These are phyloP conservation scores for Pythium dissimile DNA, from an alignment of 352 stramenopile genomes.

Conservation along the genomic window DNA sequence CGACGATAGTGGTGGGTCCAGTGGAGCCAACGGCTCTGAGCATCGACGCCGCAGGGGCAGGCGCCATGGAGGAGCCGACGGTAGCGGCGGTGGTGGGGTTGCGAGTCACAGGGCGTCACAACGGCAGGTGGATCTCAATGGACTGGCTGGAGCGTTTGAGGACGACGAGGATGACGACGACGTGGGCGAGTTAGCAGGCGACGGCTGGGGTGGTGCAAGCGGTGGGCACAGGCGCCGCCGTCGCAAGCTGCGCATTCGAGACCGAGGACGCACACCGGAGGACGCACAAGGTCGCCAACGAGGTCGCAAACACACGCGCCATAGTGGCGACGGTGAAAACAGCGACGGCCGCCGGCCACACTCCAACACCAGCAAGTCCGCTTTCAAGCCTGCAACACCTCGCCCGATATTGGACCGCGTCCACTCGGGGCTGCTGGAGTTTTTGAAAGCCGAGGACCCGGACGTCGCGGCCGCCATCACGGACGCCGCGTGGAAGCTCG, in stretches of 20 bases:
- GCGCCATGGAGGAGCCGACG: neutral
- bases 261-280: conserved; percentile 38
- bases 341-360: neutral
- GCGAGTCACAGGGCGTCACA: conserved; percentile 1
- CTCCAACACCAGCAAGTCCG: neutral
- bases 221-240: conserved; percentile 23
- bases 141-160: conserved; percentile 55
- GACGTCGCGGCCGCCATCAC: conserved; percentile 16
- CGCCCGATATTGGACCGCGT: conserved; percentile 33
- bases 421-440: conserved; percentile 44
- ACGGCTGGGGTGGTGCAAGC: conserved; percentile 8
- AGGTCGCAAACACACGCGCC: neutral
- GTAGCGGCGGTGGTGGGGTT: neutral
- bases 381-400: conserved; percentile 7
- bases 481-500: conserved; percentile 45
- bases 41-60: neutral
- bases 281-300: conserved; percentile 3
- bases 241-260: conserved; percentile 38
- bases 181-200: conserved; percentile 26
- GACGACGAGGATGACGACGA: conserved; percentile 34
- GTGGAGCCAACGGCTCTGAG: neutral
- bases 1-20: conserved; percentile 2
- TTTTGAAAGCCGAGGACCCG: conserved; percentile 44
- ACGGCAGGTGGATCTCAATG: conserved; percentile 45
- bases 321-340: neutral